Percentiles rank a stretch among this genome's conserved stretches.
Conservation (phyloP, 129 eudicot species). For the Helianthus tuberosus region DNA sequence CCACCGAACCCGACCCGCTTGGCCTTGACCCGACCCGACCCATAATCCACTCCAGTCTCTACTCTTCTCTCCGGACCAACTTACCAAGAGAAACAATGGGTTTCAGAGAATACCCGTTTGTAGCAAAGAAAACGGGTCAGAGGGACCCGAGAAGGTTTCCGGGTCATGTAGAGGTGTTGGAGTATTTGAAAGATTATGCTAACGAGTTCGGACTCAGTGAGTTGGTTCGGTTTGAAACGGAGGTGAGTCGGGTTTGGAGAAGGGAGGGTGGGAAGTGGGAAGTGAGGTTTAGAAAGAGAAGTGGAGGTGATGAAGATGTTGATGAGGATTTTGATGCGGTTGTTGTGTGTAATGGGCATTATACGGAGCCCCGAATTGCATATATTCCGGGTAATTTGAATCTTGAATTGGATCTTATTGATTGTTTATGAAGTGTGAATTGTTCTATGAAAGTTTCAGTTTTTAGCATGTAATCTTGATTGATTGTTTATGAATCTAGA, state of each 20-base stretch:
- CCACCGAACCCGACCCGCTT: constrained; percentile 67
- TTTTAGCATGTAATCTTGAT: constrained; percentile 11
- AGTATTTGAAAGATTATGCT: constrained; percentile 65
- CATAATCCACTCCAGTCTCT: constrained; percentile 67
- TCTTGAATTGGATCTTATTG: constrained; percentile 1
- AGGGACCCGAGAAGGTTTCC: constrained; percentile 91
- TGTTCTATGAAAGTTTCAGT: neutral
- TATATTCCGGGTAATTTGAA: constrained; percentile 60
- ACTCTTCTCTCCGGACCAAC: constrained; percentile 81
- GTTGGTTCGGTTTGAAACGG: constrained; percentile 62
- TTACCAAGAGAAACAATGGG: constrained; percentile 91
- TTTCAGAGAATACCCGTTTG: constrained; percentile 76
- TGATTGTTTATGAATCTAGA: neutral
- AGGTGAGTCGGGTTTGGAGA: constrained; percentile 59
- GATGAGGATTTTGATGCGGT: constrained; percentile 86
- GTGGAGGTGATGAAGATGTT: constrained; percentile 24
- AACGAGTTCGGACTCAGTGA: constrained; percentile 60
- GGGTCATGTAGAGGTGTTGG: constrained; percentile 80
- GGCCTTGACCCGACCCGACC: constrained; percentile 57
- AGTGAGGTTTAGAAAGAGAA: constrained; percentile 44
- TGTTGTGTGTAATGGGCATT: constrained; percentile 87
- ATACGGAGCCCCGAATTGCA: constrained; percentile 83
- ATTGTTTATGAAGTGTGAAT: neutral
- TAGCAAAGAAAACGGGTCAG: constrained; percentile 33
- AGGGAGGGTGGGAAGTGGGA: constrained; percentile 58